Evolutionary conservation across 2,329 filamentous ascomycete genomes (phyloP), one percentile per base, ranked within the genome.

Genomic region (Penicillium corylophilum): DNA sequence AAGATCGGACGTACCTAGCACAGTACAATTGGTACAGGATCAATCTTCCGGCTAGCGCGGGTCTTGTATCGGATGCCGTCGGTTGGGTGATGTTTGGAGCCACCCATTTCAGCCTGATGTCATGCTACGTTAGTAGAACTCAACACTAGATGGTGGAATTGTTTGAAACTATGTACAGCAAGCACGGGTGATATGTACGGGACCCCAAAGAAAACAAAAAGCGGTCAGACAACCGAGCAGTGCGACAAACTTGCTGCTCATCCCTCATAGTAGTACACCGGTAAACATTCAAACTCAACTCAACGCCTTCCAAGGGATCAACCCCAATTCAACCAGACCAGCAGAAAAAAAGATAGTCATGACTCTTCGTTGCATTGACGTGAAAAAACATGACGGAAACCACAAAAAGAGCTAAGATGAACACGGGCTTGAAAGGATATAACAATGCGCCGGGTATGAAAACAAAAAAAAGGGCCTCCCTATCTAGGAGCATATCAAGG

Each of bases 351-450:
- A 53, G 63, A 63, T 13, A 57, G 64, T 67, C 69, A 70, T 71
- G 64, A 69, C 60, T 68, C 62, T 70, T 69, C 67, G 67, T 71
- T 70, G 65, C 63, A 70, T 68, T 70, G 61, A 63, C 64, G 68
- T 67, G 64, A 57, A 60, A 60, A 68, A 51, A 66, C 64, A 66
- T 69, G 59, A 65, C 48, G 12, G 26, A 57, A 57, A 59, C 49
- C 57, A 54, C 55, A 56, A 43, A 59, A 51, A 64, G 16, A 63
- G 60, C 61, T 63, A 62, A 64, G 53, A 62, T 58, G 46, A 51
- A 50, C 45, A 49, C 29, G 38, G 48, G 51, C 52, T 53, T 52
- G 53, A 58, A 46, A 55, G 46, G 45, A 46, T 44, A 53, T 48
- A 53, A 51, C 18, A 50, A 56, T 60, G 58, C 56, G 56, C 58